phyloP scores from a whole-genome alignment of 2,329 filamentous ascomycete species.

The Penicillium sp. region DNA sequence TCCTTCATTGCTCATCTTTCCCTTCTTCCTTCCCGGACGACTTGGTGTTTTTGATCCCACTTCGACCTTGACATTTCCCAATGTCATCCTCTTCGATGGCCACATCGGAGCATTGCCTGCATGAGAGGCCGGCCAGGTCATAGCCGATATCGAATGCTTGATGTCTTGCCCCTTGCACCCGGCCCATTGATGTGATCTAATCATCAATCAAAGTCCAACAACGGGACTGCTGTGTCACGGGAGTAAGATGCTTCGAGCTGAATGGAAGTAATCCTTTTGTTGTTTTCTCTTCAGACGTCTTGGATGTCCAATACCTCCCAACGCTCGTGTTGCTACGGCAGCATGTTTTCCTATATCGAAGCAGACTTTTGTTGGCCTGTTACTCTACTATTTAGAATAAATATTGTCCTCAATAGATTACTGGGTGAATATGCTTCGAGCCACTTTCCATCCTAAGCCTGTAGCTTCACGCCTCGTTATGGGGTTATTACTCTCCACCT shows the following conservation, averaged over 20 bases:
- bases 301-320: conserved; percentile 2
- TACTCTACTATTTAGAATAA: background rate
- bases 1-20: background rate
- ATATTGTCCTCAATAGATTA: background rate
- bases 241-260: background rate
- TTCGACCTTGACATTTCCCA: background rate
- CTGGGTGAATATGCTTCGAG: background rate
- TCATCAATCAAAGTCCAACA: background rate
- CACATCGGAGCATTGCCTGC: background rate
- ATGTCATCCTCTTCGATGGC: background rate
- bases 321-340: background rate
- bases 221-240: background rate
- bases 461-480: background rate
- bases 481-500: background rate
- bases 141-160: background rate
- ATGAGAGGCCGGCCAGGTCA: background rate
- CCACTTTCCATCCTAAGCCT: no score
- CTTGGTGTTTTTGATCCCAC: conserved; percentile 15
- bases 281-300: background rate
- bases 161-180: background rate
- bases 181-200: background rate
- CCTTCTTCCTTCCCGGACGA: conserved; percentile 13
- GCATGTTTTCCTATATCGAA: background rate
- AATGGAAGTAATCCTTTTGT: background rate
- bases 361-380: background rate